Conservation (phyloP, 2,329 filamentous ascomycete species). For the Aspergillus sp. region DNA sequence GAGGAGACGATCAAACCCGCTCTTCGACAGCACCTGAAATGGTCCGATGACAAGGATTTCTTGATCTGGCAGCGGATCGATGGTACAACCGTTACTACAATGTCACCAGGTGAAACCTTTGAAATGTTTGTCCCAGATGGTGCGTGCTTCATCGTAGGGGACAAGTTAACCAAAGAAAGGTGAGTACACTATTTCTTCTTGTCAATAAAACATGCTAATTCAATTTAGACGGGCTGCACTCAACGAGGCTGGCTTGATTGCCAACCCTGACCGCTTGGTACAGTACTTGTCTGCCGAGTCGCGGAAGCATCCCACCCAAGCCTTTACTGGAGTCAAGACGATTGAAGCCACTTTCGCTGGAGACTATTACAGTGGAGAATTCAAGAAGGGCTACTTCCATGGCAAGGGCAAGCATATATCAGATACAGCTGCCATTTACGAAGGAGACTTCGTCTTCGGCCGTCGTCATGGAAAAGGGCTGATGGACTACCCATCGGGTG, state of each 20-base stretch:
- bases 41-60: slow-evolving; percentile 35
- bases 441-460: slow-evolving; percentile 50
- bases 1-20: slow-evolving; percentile 37
- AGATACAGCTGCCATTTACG: slow-evolving; percentile 52
- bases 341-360: slow-evolving; percentile 50
- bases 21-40: slow-evolving; percentile 35
- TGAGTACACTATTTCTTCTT: slow-evolving; percentile 16
- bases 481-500: slow-evolving; percentile 54
- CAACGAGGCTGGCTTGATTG: slow-evolving; percentile 29
- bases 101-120: slow-evolving; percentile 32
- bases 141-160: slow-evolving; percentile 38
- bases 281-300: slow-evolving; percentile 42
- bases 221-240: slow-evolving; percentile 26
- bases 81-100: slow-evolving; percentile 27
- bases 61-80: slow-evolving; percentile 41
- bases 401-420: slow-evolving; percentile 52
- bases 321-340: slow-evolving; percentile 44
- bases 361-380: slow-evolving; percentile 53
- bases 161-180: slow-evolving; percentile 33
- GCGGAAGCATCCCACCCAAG: slow-evolving; percentile 41
- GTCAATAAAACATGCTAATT: slow-evolving; percentile 2
- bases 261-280: slow-evolving; percentile 33
- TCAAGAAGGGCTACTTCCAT: slow-evolving; percentile 48
- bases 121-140: slow-evolving; percentile 32
- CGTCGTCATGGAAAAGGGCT: slow-evolving; percentile 52